Base-by-base conservation (phyloP, 2,329 filamentous ascomycete species). In the Aspergillus sp. region DNA sequence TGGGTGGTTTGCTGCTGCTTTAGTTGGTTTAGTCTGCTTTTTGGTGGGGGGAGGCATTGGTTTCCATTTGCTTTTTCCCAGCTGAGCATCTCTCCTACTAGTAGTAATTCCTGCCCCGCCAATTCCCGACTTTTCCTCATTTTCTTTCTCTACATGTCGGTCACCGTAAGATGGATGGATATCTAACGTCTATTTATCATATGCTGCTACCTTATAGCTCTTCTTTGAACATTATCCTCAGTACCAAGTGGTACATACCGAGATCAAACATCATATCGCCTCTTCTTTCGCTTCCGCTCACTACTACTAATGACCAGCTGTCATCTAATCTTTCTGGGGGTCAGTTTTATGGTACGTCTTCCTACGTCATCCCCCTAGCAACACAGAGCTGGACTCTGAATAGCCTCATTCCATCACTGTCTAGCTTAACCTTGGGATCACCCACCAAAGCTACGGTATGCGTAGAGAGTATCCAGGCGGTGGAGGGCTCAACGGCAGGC, bases 401-500 rank as follows among this genome's bases (percentile, higher is more conserved):
- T n/a, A 30, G 47, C 41, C 17, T 21, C 19, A 21, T 45, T 9
- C 19, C 10, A 45, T n/a, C 19, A 3, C 17, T 21, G 1, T 45
- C 41, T 45, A 45, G 41, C 19, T 53, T 12, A 55, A 13, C 32
- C 32, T 36, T n/a, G 28, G 9, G 5, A 55, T 21, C 17, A 12
- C 8, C 17, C 15, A 43, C 15, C n/a, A 43, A 43, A 19, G 17
- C 19, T 45, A 45, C 9, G 41, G 17, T 45, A 19, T 13, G 19
- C 6, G 10, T 13, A 19, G 4, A 21, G 21, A 55, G 52, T 2
- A 9, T 9, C 15, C 19, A n/a, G 39, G 52, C 36, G 38, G 53
- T 55, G 53, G 53, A 47, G 53, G 32, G 52, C 12, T 25, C 52
- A 43, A n/a, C 52, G 41, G n/a, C 23, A 30, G 23, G 23, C 41